Conservation (phyloP, 2,329 filamentous ascomycete species). For the Ophiocordyceps camponoti-saundersi region DNA sequence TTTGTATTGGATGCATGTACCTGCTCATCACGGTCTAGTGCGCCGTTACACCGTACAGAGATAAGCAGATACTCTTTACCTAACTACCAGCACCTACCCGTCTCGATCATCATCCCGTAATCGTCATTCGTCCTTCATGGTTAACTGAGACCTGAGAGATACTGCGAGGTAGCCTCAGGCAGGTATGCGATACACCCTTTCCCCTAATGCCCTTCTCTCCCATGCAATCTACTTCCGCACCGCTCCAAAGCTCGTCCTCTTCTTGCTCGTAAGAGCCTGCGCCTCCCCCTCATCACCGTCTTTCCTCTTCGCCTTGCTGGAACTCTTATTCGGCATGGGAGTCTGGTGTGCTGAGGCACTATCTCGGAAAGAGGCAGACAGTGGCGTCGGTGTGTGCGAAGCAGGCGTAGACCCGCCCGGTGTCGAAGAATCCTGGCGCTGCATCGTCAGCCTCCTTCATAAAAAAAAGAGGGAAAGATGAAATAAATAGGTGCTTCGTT, state of each 20-base stretch:
- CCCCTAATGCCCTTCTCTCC: not conserved
- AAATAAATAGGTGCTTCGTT: not conserved
- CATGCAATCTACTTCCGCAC: constrained; percentile 23
- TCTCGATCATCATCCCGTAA: too few relatives aligned
- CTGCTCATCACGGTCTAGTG: too few relatives aligned
- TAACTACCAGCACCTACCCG: too few relatives aligned
- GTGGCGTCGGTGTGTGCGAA: constrained; percentile 34
- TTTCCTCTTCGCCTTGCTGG: constrained; percentile 37
- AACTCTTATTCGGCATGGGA: constrained; percentile 31
- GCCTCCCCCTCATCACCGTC: constrained; percentile 40
- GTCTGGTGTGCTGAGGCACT: constrained; percentile 34
- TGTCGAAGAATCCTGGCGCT: constrained; percentile 21
- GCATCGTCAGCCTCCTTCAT: not conserved
- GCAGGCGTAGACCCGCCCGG: constrained; percentile 23
- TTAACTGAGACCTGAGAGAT: too few relatives aligned
- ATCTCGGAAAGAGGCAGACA: constrained; percentile 36
- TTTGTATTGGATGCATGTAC: too few relatives aligned
- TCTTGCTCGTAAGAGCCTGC: constrained; percentile 34
- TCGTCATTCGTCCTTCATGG: too few relatives aligned
- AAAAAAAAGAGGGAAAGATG: not conserved
- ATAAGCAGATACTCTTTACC: not conserved
- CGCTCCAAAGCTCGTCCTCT: constrained; percentile 40
- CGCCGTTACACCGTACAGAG: not conserved
- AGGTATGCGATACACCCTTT: too few relatives aligned
- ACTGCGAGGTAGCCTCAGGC: too few relatives aligned